Base-by-base conservation (phyloP, 805 yeast species). In the Saturnispora besseyi region DNA sequence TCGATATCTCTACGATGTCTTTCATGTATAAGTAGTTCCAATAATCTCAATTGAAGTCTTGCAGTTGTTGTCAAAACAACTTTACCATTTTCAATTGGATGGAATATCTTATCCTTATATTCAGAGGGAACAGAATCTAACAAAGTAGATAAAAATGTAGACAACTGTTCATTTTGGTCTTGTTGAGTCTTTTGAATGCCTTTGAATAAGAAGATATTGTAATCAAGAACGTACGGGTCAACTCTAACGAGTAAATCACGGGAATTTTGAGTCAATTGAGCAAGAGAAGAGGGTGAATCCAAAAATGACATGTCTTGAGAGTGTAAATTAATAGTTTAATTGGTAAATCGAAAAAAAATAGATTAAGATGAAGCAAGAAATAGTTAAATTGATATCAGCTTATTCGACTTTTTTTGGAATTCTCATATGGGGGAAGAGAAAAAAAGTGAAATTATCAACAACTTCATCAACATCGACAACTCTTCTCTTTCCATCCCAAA, bases 161-260 rank as follows among this genome's bases (percentile, higher is more conserved):
- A 44, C 37, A 66, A 44, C 26, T 62, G 59, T 3, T 46, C 51
- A 18, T 56, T 53, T 24, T 56, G 51, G 13, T 53, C 50, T 5
- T 45, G 44, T 34, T 68, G 50, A 1, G 61, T 48, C 3, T 56
- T 53, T 13, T 52, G 51, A 15, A 69, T 65, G 0, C 70, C 70
- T 46, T 59, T 57, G 51, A 62, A 64, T 4, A 69, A 54, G 40
- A 66, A 66, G 22, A 69, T 66, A 49, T 69, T 69, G 54, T 63
- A 69, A 50, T 69, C 73, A 9, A 69, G 53, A 1, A 70, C 68
- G 37, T 65, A 69, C 31, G 66, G 69, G 7, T 71, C 66, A 3
- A 69, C 62, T 26, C 48, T 42, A 0, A 59, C 26, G 5, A 69
- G 52, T 24, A 53, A 51, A 1, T 53, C 48, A 3, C 45, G 37